phyloP scores from a whole-genome alignment of 768 basidiomycete species.

The Hypsizygus marmoreus region DNA sequence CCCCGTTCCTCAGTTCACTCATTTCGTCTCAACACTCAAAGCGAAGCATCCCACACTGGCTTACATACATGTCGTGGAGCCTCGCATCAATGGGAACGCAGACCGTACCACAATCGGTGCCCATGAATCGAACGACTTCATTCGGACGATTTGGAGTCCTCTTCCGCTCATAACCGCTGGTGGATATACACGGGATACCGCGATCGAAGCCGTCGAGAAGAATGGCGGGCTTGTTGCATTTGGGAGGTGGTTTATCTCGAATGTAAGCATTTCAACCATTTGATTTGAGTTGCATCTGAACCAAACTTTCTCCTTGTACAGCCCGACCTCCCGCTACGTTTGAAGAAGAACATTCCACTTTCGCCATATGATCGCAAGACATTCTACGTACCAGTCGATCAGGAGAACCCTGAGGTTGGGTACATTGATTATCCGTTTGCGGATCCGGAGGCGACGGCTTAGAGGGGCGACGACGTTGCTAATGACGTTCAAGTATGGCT shows the following conservation, averaged over 20 bases:
- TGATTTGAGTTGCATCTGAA: not conserved
- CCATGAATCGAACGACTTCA: slow-evolving; percentile 12
- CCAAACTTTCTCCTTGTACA: slow-evolving; percentile 12
- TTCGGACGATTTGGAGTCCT: slow-evolving; percentile 10
- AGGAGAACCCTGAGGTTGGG: slow-evolving; percentile 19
- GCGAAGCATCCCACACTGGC: slow-evolving; percentile 33
- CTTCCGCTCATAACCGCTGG: slow-evolving; percentile 33
- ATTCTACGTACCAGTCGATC: slow-evolving; percentile 31
- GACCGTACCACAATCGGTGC: not conserved
- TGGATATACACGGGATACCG: slow-evolving; percentile 34
- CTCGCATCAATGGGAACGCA: slow-evolving; percentile 1
- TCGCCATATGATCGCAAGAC: slow-evolving; percentile 29
- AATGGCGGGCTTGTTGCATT: slow-evolving; percentile 32
- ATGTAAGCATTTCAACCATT: slow-evolving; percentile 26
- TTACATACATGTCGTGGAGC: slow-evolving; percentile 16
- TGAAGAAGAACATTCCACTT: slow-evolving; percentile 31
- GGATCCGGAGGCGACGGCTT: too few relatives aligned
- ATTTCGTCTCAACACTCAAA: slow-evolving; percentile 46
- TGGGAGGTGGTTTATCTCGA: slow-evolving; percentile 32
- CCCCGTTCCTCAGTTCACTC: slow-evolving; percentile 54
- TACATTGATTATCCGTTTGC: slow-evolving; percentile 39
- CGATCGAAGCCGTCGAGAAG: slow-evolving; percentile 31
- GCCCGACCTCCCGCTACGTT: slow-evolving; percentile 40
- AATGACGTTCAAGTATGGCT: too few relatives aligned
- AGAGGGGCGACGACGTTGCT: too few relatives aligned